Evolutionary conservation across 306 rosid species (phyloP).

Genomic region (Ceratonia siliqua): DNA sequence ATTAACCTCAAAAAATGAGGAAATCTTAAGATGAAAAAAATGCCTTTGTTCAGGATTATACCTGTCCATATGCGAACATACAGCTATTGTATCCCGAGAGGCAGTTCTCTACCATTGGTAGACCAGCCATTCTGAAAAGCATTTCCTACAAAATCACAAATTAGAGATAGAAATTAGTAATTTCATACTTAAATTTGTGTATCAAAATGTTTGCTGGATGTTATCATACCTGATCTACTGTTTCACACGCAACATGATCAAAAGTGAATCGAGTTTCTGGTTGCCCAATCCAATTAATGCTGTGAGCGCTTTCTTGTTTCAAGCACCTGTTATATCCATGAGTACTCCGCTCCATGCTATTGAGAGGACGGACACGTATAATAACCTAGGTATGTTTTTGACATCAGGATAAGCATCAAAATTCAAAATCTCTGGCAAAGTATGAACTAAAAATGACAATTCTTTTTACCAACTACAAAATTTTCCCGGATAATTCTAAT

Average conservation of each 20-base stretch:
- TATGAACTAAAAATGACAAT: neutral
- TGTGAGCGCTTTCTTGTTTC: conserved; percentile 81
- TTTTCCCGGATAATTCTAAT: neutral
- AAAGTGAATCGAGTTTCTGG: conserved; percentile 86
- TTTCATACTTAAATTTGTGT: neutral
- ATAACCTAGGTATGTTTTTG: conserved; percentile 57
- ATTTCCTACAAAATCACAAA: conserved; percentile 61
- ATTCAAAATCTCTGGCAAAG: neutral
- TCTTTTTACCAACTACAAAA: neutral
- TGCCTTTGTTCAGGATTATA: conserved; percentile 36
- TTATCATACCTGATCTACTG: conserved; percentile 76
- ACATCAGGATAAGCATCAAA: conserved; percentile 36
- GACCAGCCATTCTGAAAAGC: conserved; percentile 92
- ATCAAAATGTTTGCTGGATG: conserved; percentile 11
- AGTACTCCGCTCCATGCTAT: conserved; percentile 70
- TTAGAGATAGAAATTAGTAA: conserved; percentile 23
- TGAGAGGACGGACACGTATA: conserved; percentile 94
- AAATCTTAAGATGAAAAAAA: conserved; percentile 11
- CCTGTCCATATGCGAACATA: conserved; percentile 99
- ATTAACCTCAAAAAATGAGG: neutral
- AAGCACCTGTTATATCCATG: conserved; percentile 81
- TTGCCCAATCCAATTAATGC: conserved; percentile 81
- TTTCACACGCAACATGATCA: conserved; percentile 98
- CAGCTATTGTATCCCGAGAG: conserved; percentile 95
- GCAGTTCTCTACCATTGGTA: conserved; percentile 98